Base-by-base conservation (phyloP, 1,284 basidiomycete genomes). In the Leccinum solheimii region DNA sequence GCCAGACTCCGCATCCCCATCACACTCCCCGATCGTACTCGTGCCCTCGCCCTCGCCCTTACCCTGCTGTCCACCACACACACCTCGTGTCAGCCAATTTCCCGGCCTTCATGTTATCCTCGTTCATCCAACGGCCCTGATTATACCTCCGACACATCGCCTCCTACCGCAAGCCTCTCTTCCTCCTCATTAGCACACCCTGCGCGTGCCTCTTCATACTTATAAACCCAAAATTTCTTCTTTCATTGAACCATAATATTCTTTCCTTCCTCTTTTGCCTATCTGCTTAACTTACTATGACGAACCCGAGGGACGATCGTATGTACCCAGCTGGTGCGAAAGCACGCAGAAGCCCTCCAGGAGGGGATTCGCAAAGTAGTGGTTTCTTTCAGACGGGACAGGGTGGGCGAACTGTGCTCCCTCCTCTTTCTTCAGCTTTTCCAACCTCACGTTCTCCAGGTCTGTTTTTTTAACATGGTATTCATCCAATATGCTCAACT, bases 391-490 rank as follows among this genome's bases (percentile, higher is more conserved):
- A 81, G 78, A 81, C 81, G 80, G 86, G 83, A 82, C 87, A 90
- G 86, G 89, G 89, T 91, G 88, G 87, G 88, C 87, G 87, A 84
- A 86, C 86, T 81, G 83, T 87, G 80, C 86, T 91, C 76, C 90
- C 90, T 86, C 87, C 90, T 84, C 81, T 91, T 84, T 84, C 86
- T 83, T 82, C 86, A 79, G 84, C 85, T 69, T 88, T 90, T 86
- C 88, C 88, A 86, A 86, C 84, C 72, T 90, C 86, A 88, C 85
- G 82, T 85, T 87, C 87, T 87, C 83, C 89, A 91, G 89, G 89
- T 91, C 84, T 83, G 89, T 89, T 80, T 78, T 78, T 78, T 77
- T 82, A 75, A 48, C 75, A 69, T 80, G 76, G 77, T 80, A 76
- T 81, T 76, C 76, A 75, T 75, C 70, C 80, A 78, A 79, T 75